Evolutionary conservation across 2,329 filamentous ascomycete genomes (phyloP).

Genomic region (Fusarium secorum): DNA sequence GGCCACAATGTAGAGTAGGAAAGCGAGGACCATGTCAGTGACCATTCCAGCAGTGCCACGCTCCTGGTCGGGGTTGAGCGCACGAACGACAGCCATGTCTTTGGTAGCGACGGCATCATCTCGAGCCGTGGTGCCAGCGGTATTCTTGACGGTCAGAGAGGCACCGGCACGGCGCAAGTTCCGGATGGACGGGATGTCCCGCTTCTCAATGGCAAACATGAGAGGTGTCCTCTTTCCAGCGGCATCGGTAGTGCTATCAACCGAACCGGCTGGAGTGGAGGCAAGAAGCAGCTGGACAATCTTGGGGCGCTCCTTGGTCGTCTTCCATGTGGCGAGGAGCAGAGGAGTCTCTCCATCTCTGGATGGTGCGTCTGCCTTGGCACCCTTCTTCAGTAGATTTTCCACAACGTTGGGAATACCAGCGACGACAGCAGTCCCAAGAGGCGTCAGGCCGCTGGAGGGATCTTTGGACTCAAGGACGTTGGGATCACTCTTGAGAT

Average conservation of each 20-base stretch:
- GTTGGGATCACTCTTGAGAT: background rate
- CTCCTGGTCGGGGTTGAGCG: background rate
- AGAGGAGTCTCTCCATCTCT: background rate
- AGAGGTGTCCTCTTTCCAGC: background rate
- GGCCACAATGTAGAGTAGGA: background rate
- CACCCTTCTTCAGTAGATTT: background rate
- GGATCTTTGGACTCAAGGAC: background rate
- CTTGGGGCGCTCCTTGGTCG: background rate
- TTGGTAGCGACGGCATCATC: background rate
- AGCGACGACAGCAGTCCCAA: background rate
- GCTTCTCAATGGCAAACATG: background rate
- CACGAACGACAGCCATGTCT: background rate
- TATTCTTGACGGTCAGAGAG: background rate
- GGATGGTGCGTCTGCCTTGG: background rate
- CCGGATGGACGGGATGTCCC: background rate
- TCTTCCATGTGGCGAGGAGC: background rate
- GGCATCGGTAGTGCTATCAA: background rate
- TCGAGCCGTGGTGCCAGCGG: background rate
- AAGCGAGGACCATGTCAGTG: background rate
- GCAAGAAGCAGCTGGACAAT: background rate
- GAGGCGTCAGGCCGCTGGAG: background rate
- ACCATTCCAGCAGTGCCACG: background rate
- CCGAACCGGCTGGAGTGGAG: background rate
- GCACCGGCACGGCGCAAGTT: background rate
- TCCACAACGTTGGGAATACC: background rate